Evolutionary conservation across 768 basidiomycete genomes (phyloP).

Genomic region (Mycena chlorophos): DNA sequence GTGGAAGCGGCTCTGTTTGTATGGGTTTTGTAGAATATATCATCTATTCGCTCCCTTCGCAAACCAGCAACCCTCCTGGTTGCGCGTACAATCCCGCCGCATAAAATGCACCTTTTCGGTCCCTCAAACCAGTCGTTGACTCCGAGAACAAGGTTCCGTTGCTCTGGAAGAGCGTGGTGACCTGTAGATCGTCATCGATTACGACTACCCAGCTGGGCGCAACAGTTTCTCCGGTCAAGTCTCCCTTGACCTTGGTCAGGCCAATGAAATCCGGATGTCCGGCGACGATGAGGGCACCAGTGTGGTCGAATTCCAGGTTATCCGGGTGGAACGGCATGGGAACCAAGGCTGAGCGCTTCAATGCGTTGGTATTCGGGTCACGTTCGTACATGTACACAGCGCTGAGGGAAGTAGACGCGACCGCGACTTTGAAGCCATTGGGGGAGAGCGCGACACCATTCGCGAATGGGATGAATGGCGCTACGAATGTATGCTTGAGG

Average conservation of each 20-base stretch:
- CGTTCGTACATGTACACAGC: conserved; percentile 55
- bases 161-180: conserved; percentile 75
- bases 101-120: conserved; percentile 50
- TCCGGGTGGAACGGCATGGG: conserved; percentile 61
- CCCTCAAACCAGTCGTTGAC: conserved; percentile 54
- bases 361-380: conserved; percentile 42
- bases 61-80: conserved; percentile 50
- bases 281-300: conserved; percentile 51
- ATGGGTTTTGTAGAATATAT: conserved; percentile 24
- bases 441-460: conserved; percentile 69
- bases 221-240: conserved; percentile 34
- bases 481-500: conserved; percentile 42
- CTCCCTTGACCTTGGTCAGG: conserved; percentile 45
- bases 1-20: conserved; percentile 3
- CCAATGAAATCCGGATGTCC: conserved; percentile 68
- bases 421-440: conserved; percentile 48
- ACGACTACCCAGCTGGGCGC: conserved; percentile 63
- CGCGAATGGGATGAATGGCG: conserved; percentile 58
- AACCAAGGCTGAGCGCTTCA: conserved; percentile 41
- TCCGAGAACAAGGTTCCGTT: conserved; percentile 60
- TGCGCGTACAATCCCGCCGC: conserved; percentile 59
- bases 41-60: conserved; percentile 24
- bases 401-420: conserved; percentile 54
- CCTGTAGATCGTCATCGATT: conserved; percentile 41
- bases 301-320: conserved; percentile 57